These are phyloP conservation scores for Crithidia brevicula DNA, from an alignment of 208 protist species.

Conservation along the genomic window DNA sequence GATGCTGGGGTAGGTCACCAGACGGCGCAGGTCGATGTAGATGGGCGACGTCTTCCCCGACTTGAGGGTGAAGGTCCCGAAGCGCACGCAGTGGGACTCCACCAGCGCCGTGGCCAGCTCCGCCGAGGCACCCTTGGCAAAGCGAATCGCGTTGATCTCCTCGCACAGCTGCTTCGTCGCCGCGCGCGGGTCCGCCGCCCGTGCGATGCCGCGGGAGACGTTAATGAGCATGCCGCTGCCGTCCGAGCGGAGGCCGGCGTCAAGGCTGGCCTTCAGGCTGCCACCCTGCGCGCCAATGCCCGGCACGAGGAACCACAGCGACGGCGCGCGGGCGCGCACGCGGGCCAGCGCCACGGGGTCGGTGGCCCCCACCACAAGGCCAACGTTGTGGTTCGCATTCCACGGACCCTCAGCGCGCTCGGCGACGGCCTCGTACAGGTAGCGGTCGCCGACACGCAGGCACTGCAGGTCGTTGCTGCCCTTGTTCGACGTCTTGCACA, in stretches of 20 bases:
- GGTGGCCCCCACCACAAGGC: constrained; percentile 87
- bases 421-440: constrained; percentile 84
- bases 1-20: constrained; percentile 88
- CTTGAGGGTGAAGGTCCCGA: constrained; percentile 96
- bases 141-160: constrained; percentile 78
- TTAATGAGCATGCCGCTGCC: constrained; percentile 87
- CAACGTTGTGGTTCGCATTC: constrained; percentile 81
- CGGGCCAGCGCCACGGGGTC: constrained; percentile 79
- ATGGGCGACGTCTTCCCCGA: constrained; percentile 95
- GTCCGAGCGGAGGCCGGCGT: constrained; percentile 78
- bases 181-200: constrained; percentile 64
- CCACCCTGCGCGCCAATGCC: constrained; percentile 88
- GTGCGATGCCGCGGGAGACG: constrained; percentile 81
- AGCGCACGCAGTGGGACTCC: constrained; percentile 88
- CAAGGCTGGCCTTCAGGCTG: constrained; percentile 70
- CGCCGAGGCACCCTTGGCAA: constrained; percentile 40
- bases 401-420: constrained; percentile 73
- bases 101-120: constrained; percentile 80
- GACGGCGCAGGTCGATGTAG: constrained; percentile 95
- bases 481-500: constrained; percentile 92
- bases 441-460: constrained; percentile 53
- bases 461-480: constrained; percentile 87
- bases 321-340: constrained; percentile 74
- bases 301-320: constrained; percentile 89
- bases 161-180: constrained; percentile 76